Evolutionary conservation across 139 green algal genomes (phyloP), one percentile per base, ranked within the genome.

Genomic region (Chlorella sp.): DNA sequence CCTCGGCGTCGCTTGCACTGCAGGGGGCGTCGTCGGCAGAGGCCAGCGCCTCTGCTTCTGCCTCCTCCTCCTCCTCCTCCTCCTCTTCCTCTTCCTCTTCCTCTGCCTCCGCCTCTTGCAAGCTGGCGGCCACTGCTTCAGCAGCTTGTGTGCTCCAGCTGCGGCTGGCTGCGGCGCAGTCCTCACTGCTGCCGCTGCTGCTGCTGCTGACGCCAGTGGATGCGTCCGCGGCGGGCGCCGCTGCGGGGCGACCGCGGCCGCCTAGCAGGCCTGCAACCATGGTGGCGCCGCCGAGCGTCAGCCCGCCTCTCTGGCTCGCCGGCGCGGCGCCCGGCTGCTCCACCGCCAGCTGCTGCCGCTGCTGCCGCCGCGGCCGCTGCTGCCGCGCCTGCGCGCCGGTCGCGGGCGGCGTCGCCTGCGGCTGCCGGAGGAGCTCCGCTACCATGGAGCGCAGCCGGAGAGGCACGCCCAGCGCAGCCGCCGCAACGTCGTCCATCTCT

Each of bases 401-500:
- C 9, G 31, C 29, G 29, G 29, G 9, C 8, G 59, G n/a, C 25
- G 59, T 11, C 33, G 59, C 59, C 42, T 33, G 33, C 3, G 33
- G 58, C 41, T 38, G 53, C 17, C 14, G 1, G 35, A 77, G 42
- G 42, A 68, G 29, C 21, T 68, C 58, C 7, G 29, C 58, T 35
- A 85, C 65, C 1, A 46, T 23, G 14, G 65, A 46, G 23, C 41
- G 62, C 43, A 89, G 60, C 0, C 56, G 41, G 56, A 80, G 48
- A 19, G 83, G 83, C 48, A 85, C 17, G 27, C 68, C 48, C 45
- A 87, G 45, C 7, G 38, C 31, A 7, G 42, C 43, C 1, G 83
- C 77, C 29, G 85, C 48, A 6, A 51, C 77, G 38, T 82, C 68
- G 19, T 67, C 67, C 41, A 89, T 62, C 5, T 35, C 56, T 8